Evolutionary conservation across 768 basidiomycete species (phyloP).

Genomic region (Clathrus columnatus): DNA sequence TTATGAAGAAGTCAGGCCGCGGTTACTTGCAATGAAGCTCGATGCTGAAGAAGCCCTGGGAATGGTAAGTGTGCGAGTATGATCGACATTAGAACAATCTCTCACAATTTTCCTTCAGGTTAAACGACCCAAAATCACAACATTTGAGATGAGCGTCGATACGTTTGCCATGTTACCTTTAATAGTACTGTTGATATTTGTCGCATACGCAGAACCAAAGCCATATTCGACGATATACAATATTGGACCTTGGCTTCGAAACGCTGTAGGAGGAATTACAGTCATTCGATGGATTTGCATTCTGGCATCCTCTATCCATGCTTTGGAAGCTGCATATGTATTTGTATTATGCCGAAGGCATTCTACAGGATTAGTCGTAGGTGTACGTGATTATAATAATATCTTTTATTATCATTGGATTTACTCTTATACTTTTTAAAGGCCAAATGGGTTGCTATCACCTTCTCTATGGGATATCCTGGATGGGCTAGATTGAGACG

Average conservation of each 20-base stretch:
- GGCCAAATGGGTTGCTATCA: conserved; percentile 44
- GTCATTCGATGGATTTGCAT: conserved; percentile 26
- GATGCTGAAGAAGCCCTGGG: conserved; percentile 73
- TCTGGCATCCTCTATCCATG: conserved; percentile 30
- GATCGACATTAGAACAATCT: not conserved
- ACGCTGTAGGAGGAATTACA: conserved; percentile 22
- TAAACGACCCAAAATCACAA: conserved; percentile 50
- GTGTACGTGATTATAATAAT: conserved; percentile 21
- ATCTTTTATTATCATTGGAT: not conserved
- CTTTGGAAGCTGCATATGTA: conserved; percentile 41
- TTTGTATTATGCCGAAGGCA: conserved; percentile 41
- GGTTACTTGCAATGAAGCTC: conserved; percentile 71
- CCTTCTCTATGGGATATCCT: conserved; percentile 47
- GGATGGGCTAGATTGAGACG: conserved; percentile 44
- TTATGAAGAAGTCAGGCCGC: conserved; percentile 78
- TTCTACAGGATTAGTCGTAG: conserved; percentile 35
- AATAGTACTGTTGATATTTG: conserved; percentile 26
- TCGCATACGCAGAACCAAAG: conserved; percentile 19
- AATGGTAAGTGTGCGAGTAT: conserved; percentile 42
- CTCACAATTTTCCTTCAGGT: conserved; percentile 31
- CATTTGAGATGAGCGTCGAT: conserved; percentile 39
- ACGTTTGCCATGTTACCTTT: conserved; percentile 20
- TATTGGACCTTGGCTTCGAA: conserved; percentile 27
- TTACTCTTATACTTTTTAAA: conserved; percentile 19
- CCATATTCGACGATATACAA: conserved; percentile 16